A percentile compares a stretch with the other conserved stretches of the same genome.
Conservation (phyloP, 805 yeast species). For the Wickerhamomyces mucosus region DNA sequence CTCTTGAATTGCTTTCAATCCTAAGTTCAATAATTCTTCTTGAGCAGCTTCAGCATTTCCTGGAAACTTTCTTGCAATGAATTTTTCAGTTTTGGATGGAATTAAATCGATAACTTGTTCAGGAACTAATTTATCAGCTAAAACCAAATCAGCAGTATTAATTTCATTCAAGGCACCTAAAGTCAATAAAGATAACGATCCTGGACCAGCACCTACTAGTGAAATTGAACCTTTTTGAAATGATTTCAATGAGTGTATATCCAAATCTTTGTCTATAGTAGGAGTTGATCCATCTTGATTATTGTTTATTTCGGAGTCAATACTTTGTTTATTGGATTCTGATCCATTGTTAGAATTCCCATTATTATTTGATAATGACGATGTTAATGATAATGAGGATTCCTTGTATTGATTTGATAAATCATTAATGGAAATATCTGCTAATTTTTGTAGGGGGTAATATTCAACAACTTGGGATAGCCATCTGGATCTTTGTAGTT, state of each 20-base stretch:
- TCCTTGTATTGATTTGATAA: constrained; percentile 32
- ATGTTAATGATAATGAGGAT: neutral
- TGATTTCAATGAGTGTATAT: neutral
- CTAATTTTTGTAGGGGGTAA: constrained; percentile 64
- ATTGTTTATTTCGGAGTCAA: neutral
- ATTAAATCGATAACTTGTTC: constrained; percentile 74
- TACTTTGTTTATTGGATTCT: neutral
- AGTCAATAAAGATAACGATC: constrained; percentile 72
- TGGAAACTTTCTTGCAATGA: constrained; percentile 90
- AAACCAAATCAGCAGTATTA: constrained; percentile 67
- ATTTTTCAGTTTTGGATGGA: constrained; percentile 65
- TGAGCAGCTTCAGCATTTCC: constrained; percentile 96
- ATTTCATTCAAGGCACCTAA: constrained; percentile 79
- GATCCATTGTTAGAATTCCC: neutral
- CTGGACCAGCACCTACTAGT: constrained; percentile 94
- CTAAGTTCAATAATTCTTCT: constrained; percentile 66
- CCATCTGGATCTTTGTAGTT: constrained; percentile 67
- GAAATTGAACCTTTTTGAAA: constrained; percentile 48
- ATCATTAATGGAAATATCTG: constrained; percentile 49
- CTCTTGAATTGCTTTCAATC: constrained; percentile 48
- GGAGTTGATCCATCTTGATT: neutral
- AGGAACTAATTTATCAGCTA: constrained; percentile 92
- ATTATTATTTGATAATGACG: neutral
- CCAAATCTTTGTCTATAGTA: constrained; percentile 15
- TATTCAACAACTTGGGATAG: constrained; percentile 85